Evolutionary conservation across 2,329 filamentous ascomycete genomes (phyloP).

Genomic region (Dactylonectria macrodidyma): DNA sequence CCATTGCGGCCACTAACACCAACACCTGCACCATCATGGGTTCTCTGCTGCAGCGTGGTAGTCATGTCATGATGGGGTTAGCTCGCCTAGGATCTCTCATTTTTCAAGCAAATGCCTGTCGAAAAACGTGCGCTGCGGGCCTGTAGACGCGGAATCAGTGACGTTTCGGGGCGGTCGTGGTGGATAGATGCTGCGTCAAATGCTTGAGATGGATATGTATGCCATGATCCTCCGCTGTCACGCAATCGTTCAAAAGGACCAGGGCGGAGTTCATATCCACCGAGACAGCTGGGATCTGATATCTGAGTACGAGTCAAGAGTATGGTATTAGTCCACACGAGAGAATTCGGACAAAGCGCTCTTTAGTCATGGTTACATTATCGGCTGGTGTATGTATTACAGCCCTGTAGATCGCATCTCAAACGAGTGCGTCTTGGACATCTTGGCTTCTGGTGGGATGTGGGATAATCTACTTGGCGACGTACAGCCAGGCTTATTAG

Average conservation of each 20-base stretch:
- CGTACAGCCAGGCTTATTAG: neutral
- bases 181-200: conserved; percentile 12
- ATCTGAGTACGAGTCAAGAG: neutral
- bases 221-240: conserved; percentile 23
- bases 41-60: neutral
- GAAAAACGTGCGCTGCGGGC: conserved; percentile 9
- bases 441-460: neutral
- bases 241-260: conserved; percentile 23
- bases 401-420: neutral
- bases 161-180: conserved; percentile 26
- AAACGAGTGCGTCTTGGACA: no score
- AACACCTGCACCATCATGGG: neutral
- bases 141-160: conserved; percentile 4
- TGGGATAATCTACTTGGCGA: neutral
- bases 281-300: conserved; percentile 1
- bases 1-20: neutral
- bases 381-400: neutral
- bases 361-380: neutral
- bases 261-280: conserved; percentile 17
- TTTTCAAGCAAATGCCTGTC: neutral
- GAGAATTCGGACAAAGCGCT: neutral
- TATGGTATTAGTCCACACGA: no score
- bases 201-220: conserved; percentile 3
- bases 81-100: neutral
- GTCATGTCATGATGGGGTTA: conserved; percentile 10